Conservation (phyloP, 73 alveolate species). For the Stentor roeselii region DNA sequence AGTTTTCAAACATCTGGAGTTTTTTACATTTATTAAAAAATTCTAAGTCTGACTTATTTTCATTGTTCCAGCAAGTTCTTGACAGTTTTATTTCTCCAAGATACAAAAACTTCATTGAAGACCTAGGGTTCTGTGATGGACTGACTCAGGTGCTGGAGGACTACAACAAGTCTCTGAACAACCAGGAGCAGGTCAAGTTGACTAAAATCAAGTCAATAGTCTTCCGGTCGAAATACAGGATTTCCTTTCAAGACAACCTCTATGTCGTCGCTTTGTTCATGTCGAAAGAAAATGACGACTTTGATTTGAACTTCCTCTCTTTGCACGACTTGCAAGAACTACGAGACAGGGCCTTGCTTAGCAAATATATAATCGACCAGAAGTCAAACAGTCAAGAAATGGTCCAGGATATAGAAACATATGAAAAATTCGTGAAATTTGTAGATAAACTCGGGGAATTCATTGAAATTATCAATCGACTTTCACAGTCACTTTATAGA, state of each 20-base stretch:
- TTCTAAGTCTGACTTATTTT: no score
- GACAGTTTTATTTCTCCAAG: not conserved
- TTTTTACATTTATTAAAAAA: no score
- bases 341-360: not conserved
- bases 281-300: no score
- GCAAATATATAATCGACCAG: not conserved
- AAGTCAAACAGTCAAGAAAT: not conserved
- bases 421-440: no score
- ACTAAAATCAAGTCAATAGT: not conserved
- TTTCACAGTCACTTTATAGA: not conserved
- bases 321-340: not conserved
- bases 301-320: no score
- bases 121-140: not conserved
- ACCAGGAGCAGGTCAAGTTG: not conserved
- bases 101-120: not conserved
- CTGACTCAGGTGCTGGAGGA: not conserved
- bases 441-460: not conserved
- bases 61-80: not conserved
- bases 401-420: not conserved
- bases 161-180: not conserved
- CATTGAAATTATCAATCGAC: no score
- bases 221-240: no score
- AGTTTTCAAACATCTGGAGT: no score
- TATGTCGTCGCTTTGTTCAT: no score
- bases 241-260: no score